A percentile compares a stretch with the other conserved stretches of the same genome.
phyloP scores from a whole-genome alignment of 306 rosid species.

The Nissolia schottii region DNA sequence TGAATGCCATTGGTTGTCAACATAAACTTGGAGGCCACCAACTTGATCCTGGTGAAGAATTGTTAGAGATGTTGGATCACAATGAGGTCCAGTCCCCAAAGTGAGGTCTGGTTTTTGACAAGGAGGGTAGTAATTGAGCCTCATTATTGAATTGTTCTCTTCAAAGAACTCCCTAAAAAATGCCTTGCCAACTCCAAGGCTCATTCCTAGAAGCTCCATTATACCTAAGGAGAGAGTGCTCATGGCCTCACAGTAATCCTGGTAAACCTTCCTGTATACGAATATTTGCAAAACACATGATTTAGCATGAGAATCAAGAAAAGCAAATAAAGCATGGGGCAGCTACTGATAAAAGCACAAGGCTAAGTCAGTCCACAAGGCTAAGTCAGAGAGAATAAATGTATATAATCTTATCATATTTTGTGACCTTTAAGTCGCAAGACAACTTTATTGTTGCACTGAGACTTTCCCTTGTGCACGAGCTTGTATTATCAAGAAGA shows the following conservation, averaged over 20 bases:
- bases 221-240: constrained; percentile 74
- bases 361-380: too few relatives aligned
- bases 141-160: constrained; percentile 88
- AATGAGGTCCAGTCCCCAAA: constrained; percentile 98
- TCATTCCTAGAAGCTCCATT: constrained; percentile 93
- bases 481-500: not conserved
- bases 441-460: too few relatives aligned
- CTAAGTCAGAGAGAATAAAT: too few relatives aligned
- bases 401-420: too few relatives aligned
- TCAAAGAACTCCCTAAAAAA: constrained; percentile 71
- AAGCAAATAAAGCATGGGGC: not conserved
- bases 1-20: constrained; percentile 78
- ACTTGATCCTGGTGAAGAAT: constrained; percentile 94
- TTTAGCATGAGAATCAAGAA: not conserved
- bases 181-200: constrained; percentile 63
- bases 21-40: constrained; percentile 86
- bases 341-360: too few relatives aligned
- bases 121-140: constrained; percentile 91
- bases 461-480: too few relatives aligned
- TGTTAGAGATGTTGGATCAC: constrained; percentile 94
- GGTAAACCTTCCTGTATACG: constrained; percentile 62
- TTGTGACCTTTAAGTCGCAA: too few relatives aligned
- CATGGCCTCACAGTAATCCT: constrained; percentile 80
- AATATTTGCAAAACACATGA: not conserved
- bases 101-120: constrained; percentile 89